Conservation (phyloP, 78 protist species). For the Ministeria vibrans region DNA sequence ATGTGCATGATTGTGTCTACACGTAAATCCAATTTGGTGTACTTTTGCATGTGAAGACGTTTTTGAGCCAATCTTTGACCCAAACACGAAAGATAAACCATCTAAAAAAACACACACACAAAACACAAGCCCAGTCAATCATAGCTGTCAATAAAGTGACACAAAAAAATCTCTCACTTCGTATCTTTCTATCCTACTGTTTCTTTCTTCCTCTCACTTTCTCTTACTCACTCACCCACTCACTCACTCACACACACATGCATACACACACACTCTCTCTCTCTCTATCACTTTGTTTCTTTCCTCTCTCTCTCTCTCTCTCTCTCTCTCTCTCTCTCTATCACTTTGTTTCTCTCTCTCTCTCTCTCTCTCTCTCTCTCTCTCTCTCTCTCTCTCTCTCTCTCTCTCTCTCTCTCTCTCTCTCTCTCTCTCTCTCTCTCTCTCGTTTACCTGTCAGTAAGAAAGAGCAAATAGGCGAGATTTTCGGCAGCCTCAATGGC, state of each 20-base stretch:
- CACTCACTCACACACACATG: background rate
- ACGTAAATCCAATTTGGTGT: background rate
- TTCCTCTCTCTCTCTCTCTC: background rate
- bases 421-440: background rate
- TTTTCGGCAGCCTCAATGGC: background rate
- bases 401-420: background rate
- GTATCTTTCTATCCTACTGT: background rate
- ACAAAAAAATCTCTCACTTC: background rate
- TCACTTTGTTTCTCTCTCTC: background rate
- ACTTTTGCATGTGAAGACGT: background rate
- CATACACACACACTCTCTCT: background rate
- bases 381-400: background rate
- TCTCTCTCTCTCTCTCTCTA: background rate
- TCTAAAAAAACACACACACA: background rate
- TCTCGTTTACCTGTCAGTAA: background rate
- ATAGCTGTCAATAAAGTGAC: background rate
- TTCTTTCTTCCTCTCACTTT: too few relatives aligned
- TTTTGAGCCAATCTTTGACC: background rate
- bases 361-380: background rate
- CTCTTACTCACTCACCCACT: background rate
- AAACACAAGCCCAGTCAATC: background rate
- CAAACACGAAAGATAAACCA: conserved; percentile 5
- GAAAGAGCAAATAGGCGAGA: conserved; percentile 5
- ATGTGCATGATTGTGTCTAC: background rate
- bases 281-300: background rate